These are phyloP conservation scores for Arctium lappa DNA, from an alignment of 129 eudicot species.

Conservation along the genomic window DNA sequence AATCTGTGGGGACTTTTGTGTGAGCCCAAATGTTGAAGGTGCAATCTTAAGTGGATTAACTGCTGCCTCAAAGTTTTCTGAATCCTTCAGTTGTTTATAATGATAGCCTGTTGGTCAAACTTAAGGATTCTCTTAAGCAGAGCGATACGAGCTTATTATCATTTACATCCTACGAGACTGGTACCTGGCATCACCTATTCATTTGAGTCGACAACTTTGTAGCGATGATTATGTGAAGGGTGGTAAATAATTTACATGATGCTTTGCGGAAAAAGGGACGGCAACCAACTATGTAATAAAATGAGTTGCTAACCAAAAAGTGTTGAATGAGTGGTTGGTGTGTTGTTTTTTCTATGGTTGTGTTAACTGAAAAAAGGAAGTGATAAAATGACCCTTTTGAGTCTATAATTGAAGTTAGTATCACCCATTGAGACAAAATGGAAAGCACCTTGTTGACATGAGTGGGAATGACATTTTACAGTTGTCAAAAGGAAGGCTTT, in stretches of 20 bases:
- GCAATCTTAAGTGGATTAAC: slow-evolving; percentile 84
- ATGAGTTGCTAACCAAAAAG: neutral
- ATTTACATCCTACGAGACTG: neutral
- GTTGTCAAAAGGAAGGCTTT: no score
- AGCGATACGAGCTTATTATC: neutral
- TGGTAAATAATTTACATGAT: neutral
- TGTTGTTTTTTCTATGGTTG: no score
- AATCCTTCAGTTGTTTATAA: slow-evolving; percentile 45
- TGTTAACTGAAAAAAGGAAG: no score
- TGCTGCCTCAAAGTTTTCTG: slow-evolving; percentile 70
- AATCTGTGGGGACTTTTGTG: slow-evolving; percentile 94
- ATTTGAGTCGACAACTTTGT: neutral
- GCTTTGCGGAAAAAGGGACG: neutral
- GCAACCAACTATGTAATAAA: neutral
- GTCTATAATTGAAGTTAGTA: no score
- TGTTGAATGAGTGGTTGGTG: neutral
- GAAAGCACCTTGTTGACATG: no score
- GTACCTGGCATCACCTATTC: neutral
- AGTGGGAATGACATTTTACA: no score
- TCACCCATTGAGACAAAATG: no score
- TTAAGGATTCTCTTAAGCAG: no score
- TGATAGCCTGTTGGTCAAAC: neutral
- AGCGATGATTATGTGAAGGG: neutral
- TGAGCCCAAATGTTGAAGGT: slow-evolving; percentile 87
- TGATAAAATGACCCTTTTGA: no score